Evolutionary conservation across 1,139 yeast species (phyloP).

Genomic region (Suhomyces yuchorum): DNA sequence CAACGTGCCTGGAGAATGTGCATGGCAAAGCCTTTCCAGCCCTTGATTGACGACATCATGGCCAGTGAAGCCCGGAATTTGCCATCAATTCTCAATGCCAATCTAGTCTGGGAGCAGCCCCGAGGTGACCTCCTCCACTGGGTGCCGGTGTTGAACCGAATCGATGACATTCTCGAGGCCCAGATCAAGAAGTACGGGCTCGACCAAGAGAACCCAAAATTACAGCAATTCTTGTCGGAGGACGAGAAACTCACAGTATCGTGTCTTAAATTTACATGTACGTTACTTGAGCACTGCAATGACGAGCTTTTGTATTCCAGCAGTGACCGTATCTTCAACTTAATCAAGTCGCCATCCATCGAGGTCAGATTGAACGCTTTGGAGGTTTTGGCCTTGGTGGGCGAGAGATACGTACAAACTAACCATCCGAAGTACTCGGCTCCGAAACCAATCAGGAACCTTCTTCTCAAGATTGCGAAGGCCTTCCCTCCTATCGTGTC

Average conservation of each 20-base stretch:
- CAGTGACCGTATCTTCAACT: conserved; percentile 58
- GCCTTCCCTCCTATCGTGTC: conserved; percentile 57
- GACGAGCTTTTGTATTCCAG: conserved; percentile 71
- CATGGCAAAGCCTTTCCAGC: conserved; percentile 37
- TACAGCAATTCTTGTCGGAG: conserved; percentile 43
- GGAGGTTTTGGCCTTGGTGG: conserved; percentile 61
- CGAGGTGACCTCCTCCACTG: conserved; percentile 76
- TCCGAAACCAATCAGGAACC: conserved; percentile 45
- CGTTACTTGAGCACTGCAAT: conserved; percentile 69
- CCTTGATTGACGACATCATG: conserved; percentile 39
- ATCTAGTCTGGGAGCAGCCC: conserved; percentile 62
- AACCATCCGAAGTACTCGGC: conserved; percentile 42
- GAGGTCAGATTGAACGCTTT: conserved; percentile 63
- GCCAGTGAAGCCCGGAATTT: conserved; percentile 35
- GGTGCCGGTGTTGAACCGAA: conserved; percentile 73
- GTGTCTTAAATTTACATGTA: conserved; percentile 61
- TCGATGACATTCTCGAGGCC: conserved; percentile 65
- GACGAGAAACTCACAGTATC: conserved; percentile 54
- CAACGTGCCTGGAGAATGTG: conserved; percentile 37
- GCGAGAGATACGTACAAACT: conserved; percentile 37
- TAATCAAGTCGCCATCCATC: conserved; percentile 63
- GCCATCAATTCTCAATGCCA: conserved; percentile 29
- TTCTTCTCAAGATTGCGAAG: conserved; percentile 54
- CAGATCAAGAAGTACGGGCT: conserved; percentile 58
- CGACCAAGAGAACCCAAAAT: conserved; percentile 46